These are phyloP conservation scores for Skeletonema tropicum DNA, from an alignment of 108 stramenopile species.

Conservation along the genomic window DNA sequence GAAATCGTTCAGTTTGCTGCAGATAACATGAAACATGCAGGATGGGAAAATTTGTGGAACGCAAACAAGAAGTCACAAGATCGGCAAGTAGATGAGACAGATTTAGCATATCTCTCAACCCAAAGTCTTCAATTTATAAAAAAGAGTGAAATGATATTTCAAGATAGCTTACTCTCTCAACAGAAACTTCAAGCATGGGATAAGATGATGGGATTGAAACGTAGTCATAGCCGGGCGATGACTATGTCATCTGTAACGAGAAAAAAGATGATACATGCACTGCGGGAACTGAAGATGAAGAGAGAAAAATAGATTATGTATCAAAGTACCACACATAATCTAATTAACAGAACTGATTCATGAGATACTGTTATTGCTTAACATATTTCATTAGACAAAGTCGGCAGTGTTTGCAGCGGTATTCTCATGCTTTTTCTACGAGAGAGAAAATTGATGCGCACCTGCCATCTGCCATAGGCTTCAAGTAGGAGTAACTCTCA, in stretches of 20 bases:
- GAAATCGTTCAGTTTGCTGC: background rate
- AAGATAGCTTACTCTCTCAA: background rate
- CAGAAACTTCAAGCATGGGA: slow-evolving; percentile 5
- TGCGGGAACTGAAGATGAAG: background rate
- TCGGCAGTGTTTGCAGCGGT: no score
- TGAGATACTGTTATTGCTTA: no score
- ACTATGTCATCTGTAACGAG: background rate
- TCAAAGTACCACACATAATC: no score
- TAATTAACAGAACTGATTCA: no score
- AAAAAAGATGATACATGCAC: background rate
- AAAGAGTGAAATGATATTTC: background rate
- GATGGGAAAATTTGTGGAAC: background rate
- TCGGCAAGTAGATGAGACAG: background rate
- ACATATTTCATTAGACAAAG: no score
- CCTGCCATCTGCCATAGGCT: background rate
- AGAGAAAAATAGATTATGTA: background rate
- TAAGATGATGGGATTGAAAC: slow-evolving; percentile 5
- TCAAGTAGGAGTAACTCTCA: no score
- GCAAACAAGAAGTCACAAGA: background rate
- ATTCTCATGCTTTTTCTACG: background rate
- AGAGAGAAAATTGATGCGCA: background rate
- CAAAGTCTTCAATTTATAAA: background rate
- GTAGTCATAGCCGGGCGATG: background rate
- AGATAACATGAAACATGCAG: background rate
- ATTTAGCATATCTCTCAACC: background rate